Base-by-base conservation (phyloP, 129 eudicot species). In the Tagetes patula region DNA sequence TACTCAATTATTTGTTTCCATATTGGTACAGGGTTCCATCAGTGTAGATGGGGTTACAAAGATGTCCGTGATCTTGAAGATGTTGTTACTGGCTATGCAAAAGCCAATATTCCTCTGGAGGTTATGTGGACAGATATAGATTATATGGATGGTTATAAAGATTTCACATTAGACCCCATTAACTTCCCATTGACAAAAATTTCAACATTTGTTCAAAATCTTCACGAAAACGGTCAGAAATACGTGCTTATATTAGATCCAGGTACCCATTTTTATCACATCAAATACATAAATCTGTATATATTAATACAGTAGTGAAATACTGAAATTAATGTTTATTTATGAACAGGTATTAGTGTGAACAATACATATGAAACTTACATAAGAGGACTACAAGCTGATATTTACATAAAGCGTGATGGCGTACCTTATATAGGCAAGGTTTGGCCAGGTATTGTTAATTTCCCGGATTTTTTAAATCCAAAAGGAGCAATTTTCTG, bases 121-220 rank as follows among this genome's bases (percentile, higher is more conserved):
- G 96, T 82, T 69, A 93, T 93, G 82, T 89, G 98, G 98, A 85
- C 96, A 7, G 96, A 93, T 79, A 92, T 89, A 38, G 96, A 92
- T 65, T 87, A 89, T 81, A 93, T 93, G 96, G 96, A 93, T 77
- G 92, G 73, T 40, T 93, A 56, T 67, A 93, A 90, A 81, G 96
- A 89, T 73, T 93, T 89, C 78, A 93, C 96, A n/a, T 69, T 93
- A 8, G 98, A 93, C 50, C 98, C 98, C 36, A 37, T 85, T 11
- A 84, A 86, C 60, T 93, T 87, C 31, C 96, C 90, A 0, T 46
- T 65, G 60, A 84, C 84, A 34, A 71, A 83, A 69, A 77, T 87
- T 86, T 73, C 76, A 54, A 63, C 72, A 69, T 87, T 89, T 78
- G 70, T 86, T 38, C 72, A 76, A 52, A 75, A 27, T 8, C 92